Base-by-base conservation (phyloP, 2,329 filamentous ascomycete genomes). In the Monilinia polystroma region DNA sequence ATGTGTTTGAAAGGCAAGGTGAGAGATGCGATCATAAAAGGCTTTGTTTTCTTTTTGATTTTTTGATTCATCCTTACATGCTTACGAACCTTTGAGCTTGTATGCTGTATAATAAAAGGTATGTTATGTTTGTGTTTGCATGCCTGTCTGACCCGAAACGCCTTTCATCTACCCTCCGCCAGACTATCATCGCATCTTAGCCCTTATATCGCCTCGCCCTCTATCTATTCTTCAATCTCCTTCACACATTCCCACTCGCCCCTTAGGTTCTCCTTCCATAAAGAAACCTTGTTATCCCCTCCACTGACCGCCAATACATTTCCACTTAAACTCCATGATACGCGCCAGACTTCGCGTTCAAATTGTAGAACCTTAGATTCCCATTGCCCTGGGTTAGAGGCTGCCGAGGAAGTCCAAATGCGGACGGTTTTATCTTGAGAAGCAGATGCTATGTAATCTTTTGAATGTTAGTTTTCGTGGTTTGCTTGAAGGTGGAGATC, bases 231-330 rank as follows among this genome's bases (percentile, higher is more conserved):
- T 78, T 97, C 94, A 77, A 99, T 93, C 68, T 92, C 93, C 86
- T 97, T 97, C 72, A 98, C 92, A 75, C 91, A 92, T 80, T 98
- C 93, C 95, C 95, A 99, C 77, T 96, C 92, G 66, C 95, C 95
- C 77, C 90, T 91, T 73, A 99, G 82, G 78, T 96, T 96, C 85
- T 99, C 95, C 85, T 98, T 99, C 94, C 94, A 99, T 78, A 99
- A 80, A 64, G 90, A 96, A 66, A 99, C 93, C 81, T 96, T 93
- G 83, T 99, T 99, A 80, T 99, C 94, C 35, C 90, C 92, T 51
- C 92, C 92, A 76, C 91, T 95, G 70, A 97, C 92, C 12, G 95
- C 95, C 74, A 99, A 83, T 26, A 98, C 93, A 77, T 99, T 99
- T 63, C 95, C 95, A 78, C 92, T 97, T 76, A 98, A 83, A 74